Conservation (phyloP, 148 eudicot species). For the Amaranthus palmeri region DNA sequence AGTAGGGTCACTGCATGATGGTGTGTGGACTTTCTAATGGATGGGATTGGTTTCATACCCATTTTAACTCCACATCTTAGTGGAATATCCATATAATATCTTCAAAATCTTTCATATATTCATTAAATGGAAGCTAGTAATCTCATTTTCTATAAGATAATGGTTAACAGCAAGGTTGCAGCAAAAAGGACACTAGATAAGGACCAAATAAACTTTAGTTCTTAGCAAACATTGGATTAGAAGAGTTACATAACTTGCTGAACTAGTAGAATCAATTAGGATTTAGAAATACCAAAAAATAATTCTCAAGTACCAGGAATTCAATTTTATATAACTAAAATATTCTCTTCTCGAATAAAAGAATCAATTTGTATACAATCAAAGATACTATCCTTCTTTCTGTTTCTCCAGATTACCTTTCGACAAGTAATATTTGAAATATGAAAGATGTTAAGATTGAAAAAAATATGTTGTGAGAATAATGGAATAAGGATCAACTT, state of each 20-base stretch:
- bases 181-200: conserved; percentile 6
- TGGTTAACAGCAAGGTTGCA: conserved; percentile 2
- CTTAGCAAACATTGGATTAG: not conserved
- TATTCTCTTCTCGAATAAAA: conserved; percentile 5
- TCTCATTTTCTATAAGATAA: conserved; percentile 8
- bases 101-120: conserved; percentile 10
- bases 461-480: conserved; percentile 18
- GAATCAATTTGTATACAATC: too few relatives aligned
- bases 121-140: conserved; percentile 4
- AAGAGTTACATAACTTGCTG: conserved; percentile 5
- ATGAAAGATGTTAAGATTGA: conserved; percentile 14
- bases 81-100: conserved; percentile 16
- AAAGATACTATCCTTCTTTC: too few relatives aligned
- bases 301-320: conserved; percentile 9
- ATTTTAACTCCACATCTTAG: conserved; percentile 13
- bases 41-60: conserved; percentile 10
- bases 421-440: conserved; percentile 10
- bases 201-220: not conserved
- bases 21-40: conserved; percentile 10
- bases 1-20: not conserved
- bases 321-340: conserved; percentile 1
- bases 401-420: too few relatives aligned
- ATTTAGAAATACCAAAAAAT: not conserved
- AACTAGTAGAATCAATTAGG: conserved; percentile 3
- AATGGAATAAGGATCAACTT: conserved; percentile 15